Evolutionary conservation across 441 rosid species (phyloP).

Genomic region (Daphne laureola): DNA sequence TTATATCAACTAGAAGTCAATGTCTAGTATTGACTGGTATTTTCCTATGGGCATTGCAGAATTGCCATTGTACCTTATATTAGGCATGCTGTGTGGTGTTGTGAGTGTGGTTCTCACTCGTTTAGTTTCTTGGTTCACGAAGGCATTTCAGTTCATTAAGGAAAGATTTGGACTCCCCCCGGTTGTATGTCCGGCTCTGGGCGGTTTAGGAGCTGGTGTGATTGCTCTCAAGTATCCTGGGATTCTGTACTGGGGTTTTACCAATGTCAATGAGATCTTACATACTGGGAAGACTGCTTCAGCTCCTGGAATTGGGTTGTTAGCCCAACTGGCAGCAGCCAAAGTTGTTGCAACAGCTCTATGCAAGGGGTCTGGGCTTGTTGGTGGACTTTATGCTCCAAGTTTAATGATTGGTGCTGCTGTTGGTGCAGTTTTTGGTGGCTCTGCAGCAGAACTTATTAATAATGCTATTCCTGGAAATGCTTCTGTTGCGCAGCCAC

Average conservation of each 20-base stretch:
- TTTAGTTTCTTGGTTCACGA: conserved; percentile 80
- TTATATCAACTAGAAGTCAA: no score
- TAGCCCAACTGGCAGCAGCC: conserved; percentile 84
- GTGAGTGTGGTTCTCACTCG: conserved; percentile 85
- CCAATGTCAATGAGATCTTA: conserved; percentile 93
- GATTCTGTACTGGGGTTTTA: conserved; percentile 94
- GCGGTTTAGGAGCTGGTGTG: conserved; percentile 92
- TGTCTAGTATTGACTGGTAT: background rate
- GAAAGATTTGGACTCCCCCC: conserved; percentile 78
- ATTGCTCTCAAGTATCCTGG: conserved; percentile 98
- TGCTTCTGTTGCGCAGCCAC: conserved; percentile 96
- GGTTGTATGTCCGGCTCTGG: conserved; percentile 90
- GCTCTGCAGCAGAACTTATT: conserved; percentile 80
- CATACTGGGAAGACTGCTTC: conserved; percentile 95
- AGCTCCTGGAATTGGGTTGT: conserved; percentile 95
- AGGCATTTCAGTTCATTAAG: conserved; percentile 64
- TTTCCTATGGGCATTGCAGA: conserved; percentile 36
- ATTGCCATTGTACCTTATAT: conserved; percentile 83
- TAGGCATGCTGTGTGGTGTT: conserved; percentile 95
- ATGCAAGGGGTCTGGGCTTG: conserved; percentile 96
- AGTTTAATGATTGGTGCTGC: conserved; percentile 99
- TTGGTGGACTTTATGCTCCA: conserved; percentile 94
- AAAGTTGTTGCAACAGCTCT: conserved; percentile 94
- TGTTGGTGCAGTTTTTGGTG: conserved; percentile 94
- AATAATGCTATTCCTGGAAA: conserved; percentile 93